Conservation (phyloP, 805 yeast genomes). For the Ogataea saltuana region DNA sequence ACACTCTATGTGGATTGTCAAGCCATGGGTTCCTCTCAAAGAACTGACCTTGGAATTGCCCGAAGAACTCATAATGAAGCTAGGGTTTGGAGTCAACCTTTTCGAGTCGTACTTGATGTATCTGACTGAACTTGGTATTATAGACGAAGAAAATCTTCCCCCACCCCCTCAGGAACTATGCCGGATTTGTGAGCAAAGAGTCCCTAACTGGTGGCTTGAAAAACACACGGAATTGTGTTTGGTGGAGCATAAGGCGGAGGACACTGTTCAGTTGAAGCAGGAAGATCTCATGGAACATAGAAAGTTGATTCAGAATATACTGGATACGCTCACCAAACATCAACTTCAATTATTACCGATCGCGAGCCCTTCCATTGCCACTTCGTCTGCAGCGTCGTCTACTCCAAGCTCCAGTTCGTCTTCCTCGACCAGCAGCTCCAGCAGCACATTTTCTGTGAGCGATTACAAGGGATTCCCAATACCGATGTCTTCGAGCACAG, state of each 20-base stretch:
- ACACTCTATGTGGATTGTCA: constrained; percentile 91
- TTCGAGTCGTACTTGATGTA: constrained; percentile 71
- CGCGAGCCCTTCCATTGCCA: constrained; percentile 26
- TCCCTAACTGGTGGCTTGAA: constrained; percentile 98
- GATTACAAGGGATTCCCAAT: constrained; percentile 64
- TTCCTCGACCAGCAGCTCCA: constrained; percentile 20
- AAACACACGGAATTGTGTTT: constrained; percentile 85
- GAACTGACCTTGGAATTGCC: constrained; percentile 70
- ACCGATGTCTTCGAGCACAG: constrained; percentile 28
- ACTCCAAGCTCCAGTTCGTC: constrained; percentile 34
- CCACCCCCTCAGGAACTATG: constrained; percentile 83
- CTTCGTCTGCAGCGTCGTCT: constrained; percentile 20
- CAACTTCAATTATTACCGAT: constrained; percentile 18
- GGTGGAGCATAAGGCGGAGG: constrained; percentile 80
- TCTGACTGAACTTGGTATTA: constrained; percentile 62
- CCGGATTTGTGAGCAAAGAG: constrained; percentile 84
- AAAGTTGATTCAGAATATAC: constrained; percentile 45
- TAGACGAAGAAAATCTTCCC: constrained; percentile 66
- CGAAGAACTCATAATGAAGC: constrained; percentile 59
- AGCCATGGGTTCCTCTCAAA: constrained; percentile 68
- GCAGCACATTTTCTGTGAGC: constrained; percentile 24
- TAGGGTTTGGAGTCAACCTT: constrained; percentile 89
- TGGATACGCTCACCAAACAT: constrained; percentile 39
- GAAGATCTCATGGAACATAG: constrained; percentile 76
- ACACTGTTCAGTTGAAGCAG: constrained; percentile 71